Percentiles rank a stretch among this genome's conserved stretches.
phyloP scores from a whole-genome alignment of 129 eudicot genomes.

The Calendula officinalis region DNA sequence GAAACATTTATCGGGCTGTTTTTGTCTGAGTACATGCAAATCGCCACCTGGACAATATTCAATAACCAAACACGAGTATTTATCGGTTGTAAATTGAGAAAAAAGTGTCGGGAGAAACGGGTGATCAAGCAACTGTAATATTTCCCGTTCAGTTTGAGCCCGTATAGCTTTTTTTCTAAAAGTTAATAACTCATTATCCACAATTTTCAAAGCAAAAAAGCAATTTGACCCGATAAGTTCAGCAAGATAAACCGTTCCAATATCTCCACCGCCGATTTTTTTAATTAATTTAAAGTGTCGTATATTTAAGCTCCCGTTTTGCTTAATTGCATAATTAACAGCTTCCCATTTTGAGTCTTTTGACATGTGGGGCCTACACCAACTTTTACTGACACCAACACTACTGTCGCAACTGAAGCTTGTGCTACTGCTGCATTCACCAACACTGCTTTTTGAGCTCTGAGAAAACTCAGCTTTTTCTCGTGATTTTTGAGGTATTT shows the following conservation, averaged over 20 bases:
- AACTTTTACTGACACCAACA: constrained; percentile 46
- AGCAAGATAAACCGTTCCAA: constrained; percentile 78
- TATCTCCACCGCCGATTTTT: constrained; percentile 86
- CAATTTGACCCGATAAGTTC: constrained; percentile 65
- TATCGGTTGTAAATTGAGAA: constrained; percentile 69
- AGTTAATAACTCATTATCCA: constrained; percentile 68
- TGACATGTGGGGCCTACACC: constrained; percentile 89
- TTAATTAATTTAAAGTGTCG: constrained; percentile 65
- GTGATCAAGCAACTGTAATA: constrained; percentile 81
- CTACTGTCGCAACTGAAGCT: constrained; percentile 75
- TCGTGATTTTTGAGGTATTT: constrained; percentile 38
- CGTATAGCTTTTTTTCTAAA: constrained; percentile 58
- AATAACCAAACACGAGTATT: constrained; percentile 73
- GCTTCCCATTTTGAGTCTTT: constrained; percentile 86
- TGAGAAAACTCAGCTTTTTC: constrained; percentile 77
- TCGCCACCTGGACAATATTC: constrained; percentile 96
- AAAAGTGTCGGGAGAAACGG: constrained; percentile 94
- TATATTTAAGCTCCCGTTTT: constrained; percentile 56
- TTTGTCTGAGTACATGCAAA: constrained; percentile 84
- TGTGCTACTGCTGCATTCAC: constrained; percentile 77
- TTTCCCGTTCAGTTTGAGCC: constrained; percentile 84
- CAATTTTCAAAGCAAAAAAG: constrained; percentile 72
- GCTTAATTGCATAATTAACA: constrained; percentile 42
- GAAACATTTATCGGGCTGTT: constrained; percentile 60
- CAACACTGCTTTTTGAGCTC: constrained; percentile 83